A percentile compares a stretch with the other conserved stretches of the same genome.
Conservation (phyloP, 1,284 basidiomycete species). For the Pterula multifida region DNA sequence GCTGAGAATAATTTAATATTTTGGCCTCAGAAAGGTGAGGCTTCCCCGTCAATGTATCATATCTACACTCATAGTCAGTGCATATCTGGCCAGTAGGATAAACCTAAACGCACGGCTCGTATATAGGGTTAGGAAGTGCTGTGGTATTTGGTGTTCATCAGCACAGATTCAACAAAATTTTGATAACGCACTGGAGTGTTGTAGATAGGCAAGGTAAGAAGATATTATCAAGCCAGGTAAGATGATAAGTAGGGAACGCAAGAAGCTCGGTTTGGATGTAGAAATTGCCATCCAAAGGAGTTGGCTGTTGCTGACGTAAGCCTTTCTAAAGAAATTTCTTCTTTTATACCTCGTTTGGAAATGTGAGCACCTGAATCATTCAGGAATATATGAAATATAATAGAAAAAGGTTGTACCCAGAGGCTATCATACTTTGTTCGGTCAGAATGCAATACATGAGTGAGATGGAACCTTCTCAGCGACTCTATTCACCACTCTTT, state of each 20-base stretch:
- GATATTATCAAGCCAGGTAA: not conserved
- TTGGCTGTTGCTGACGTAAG: no score
- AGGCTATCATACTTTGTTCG: no score
- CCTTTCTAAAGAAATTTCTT: no score
- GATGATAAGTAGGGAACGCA: not conserved
- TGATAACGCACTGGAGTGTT: not conserved
- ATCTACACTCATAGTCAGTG: constrained; percentile 19
- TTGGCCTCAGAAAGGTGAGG: constrained; percentile 62
- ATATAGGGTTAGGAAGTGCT: constrained; percentile 29
- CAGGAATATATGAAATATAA: no score
- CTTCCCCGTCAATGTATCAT: constrained; percentile 38
- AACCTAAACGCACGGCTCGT: constrained; percentile 21
- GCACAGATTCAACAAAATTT: not conserved
- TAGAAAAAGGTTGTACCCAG: no score
- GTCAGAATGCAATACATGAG: no score
- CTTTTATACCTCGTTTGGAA: no score
- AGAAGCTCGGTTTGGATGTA: not conserved
- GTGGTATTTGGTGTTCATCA: not conserved
- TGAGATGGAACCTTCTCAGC: no score
- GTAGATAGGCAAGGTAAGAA: not conserved
- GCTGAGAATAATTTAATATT: constrained; percentile 48
- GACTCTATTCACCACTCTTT: no score
- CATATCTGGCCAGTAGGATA: not conserved
- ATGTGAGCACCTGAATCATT: no score
- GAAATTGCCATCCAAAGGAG: no score